Conservation (phyloP, 257 asterid genomes). For the Schizonepeta tenuifolia region DNA sequence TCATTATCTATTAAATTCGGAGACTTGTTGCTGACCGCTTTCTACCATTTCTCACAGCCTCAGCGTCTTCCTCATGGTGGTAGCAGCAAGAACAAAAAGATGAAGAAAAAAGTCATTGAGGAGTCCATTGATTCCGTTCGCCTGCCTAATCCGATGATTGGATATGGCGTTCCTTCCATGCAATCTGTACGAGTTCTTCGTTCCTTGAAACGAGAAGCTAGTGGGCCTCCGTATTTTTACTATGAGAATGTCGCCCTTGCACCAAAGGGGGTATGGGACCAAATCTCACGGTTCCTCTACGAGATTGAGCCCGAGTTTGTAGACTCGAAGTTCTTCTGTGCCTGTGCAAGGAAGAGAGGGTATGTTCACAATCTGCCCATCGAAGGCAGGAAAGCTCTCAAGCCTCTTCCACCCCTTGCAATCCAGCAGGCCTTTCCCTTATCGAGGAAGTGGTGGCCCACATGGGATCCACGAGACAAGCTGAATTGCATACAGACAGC, state of each 20-base stretch:
- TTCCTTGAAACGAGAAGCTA: constrained; percentile 41
- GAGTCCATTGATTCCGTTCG: constrained; percentile 37
- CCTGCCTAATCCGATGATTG: constrained; percentile 72
- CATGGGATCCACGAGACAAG: constrained; percentile 60
- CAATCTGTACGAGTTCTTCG: constrained; percentile 38
- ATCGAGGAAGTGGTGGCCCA: constrained; percentile 64
- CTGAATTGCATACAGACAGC: constrained; percentile 61
- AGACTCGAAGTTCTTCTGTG: constrained; percentile 60
- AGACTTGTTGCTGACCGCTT: constrained; percentile 3
- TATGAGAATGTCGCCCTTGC: constrained; percentile 71
- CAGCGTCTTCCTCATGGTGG: constrained; percentile 33
- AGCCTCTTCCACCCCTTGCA: constrained; percentile 58
- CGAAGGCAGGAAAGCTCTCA: constrained; percentile 51
- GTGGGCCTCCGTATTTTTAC: constrained; percentile 61
- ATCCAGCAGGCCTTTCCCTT: constrained; percentile 59
- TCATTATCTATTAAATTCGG: not conserved
- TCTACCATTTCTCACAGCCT: constrained; percentile 41
- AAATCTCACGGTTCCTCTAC: constrained; percentile 49
- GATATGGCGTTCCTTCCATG: constrained; percentile 55
- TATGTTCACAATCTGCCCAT: constrained; percentile 65
- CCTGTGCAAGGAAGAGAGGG: constrained; percentile 64
- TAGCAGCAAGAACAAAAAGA: constrained; percentile 45
- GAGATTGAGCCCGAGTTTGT: constrained; percentile 68
- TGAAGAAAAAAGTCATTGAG: constrained; percentile 33
- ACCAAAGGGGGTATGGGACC: constrained; percentile 77